Conservation (phyloP, 805 yeast genomes). For the Saccharomyces paradoxus region DNA sequence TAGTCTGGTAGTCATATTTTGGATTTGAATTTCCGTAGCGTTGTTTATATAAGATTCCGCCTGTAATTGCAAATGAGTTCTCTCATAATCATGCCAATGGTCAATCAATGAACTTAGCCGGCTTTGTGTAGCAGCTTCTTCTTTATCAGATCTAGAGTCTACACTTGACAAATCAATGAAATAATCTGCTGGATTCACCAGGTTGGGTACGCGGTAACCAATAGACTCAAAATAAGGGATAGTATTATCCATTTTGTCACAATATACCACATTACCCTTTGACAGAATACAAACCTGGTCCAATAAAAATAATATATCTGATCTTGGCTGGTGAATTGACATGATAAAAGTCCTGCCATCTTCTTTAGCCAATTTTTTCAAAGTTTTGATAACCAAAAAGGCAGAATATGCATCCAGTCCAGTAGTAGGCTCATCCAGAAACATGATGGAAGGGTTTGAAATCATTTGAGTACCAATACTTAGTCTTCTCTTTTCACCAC, state of each 20-base stretch:
- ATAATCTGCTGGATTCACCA: constrained; percentile 56
- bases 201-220: constrained; percentile 39
- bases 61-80: neutral
- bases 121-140: constrained; percentile 29
- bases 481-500: constrained; percentile 75
- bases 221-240: constrained; percentile 42
- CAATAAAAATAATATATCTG: constrained; percentile 61
- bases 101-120: constrained; percentile 31
- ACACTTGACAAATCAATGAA: constrained; percentile 50
- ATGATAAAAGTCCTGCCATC: constrained; percentile 65
- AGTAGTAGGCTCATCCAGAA: constrained; percentile 83
- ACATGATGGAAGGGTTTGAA: constrained; percentile 66
- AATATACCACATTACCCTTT: constrained; percentile 48
- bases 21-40: constrained; percentile 19
- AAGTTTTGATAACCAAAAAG: constrained; percentile 48
- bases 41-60: neutral
- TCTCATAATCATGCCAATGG: constrained; percentile 31
- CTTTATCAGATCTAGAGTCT: constrained; percentile 37
- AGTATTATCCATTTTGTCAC: constrained; percentile 39
- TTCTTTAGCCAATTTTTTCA: constrained; percentile 46
- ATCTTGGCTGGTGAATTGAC: constrained; percentile 79
- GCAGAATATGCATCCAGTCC: constrained; percentile 80
- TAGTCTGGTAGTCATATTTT: constrained; percentile 27
- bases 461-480: constrained; percentile 73
- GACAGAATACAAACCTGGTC: constrained; percentile 64